Evolutionary conservation across 1,284 basidiomycete species (phyloP), one percentile per base, ranked within the genome.

Genomic region (Rhodotorula sp.): DNA sequence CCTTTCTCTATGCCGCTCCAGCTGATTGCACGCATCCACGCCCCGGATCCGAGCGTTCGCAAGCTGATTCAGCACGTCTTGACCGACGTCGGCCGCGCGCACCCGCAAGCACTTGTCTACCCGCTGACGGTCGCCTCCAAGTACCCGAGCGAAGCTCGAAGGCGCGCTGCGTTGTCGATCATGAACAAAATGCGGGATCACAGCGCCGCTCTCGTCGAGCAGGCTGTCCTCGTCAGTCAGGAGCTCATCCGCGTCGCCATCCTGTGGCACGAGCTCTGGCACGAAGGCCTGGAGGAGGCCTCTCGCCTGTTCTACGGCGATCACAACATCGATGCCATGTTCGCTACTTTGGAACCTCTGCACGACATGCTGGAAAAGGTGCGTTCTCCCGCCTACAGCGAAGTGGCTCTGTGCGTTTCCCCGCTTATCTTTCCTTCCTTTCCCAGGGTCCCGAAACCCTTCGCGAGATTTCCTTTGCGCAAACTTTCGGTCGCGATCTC

Each of bases 301-400:
- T 98, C 95, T 18, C 87, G 96, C 63, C 84, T 95, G 62, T 99
- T 95, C 83, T 99, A 95, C 83, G 96, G 93, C 26, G 96, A 99
- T 78, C 93, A 95, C 80, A 98, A 99, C 80, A 91, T 95, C n/a
- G 92, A 95, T 75, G 96, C 91, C 24, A 99, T 99, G 96, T 98
- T 98, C 79, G 89, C 89, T 46, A 91, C 89, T 26, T 82, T 99
- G 68, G 93, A 96, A 77, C 95, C 95, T 4, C 83, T 99, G 73
- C 96, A 99, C 78, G 92, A 96, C 68, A 86, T 95, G 83, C 85
- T 99, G 30, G 95, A 97, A 81, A 87, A 86, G 68, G 92, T 92
- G 75, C 80, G 88, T 82, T 54, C 64, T 54, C 51, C 54, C 18
- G 33, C 29, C 29, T 20, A 56, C 54, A 49, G 15, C 17, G 15